A percentile compares a stretch with the other conserved stretches of the same genome.
Conservation (phyloP, 768 basidiomycete species). For the Lactifluus pinguis region DNA sequence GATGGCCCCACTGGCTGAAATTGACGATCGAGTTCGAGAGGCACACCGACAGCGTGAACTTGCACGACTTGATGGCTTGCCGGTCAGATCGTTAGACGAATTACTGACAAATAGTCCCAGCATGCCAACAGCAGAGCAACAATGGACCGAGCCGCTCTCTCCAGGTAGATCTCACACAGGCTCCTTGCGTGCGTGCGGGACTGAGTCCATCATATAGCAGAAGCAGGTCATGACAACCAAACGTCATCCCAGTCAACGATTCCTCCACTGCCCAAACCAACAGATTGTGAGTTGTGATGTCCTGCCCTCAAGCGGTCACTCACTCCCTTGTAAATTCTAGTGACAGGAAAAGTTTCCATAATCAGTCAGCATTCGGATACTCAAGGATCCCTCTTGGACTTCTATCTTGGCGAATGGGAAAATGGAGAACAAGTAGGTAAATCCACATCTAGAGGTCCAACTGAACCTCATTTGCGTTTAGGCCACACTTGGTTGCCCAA, state of each 20-base stretch:
- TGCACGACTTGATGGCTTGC: neutral
- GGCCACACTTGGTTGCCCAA: conserved; percentile 8
- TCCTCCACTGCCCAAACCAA: neutral
- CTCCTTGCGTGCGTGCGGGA: neutral
- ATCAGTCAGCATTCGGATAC: conserved; percentile 26
- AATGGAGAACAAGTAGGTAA: conserved; percentile 30
- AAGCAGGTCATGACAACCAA: neutral
- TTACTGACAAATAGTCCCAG: neutral
- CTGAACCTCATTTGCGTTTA: neutral
- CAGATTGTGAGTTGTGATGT: neutral
- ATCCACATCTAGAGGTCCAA: neutral
- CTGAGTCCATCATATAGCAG: neutral
- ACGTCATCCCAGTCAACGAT: neutral
- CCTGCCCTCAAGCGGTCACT: neutral
- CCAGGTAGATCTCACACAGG: neutral
- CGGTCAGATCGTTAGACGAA: neutral
- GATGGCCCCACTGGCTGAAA: neutral
- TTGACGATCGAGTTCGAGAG: neutral
- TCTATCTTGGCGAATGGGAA: conserved; percentile 36
- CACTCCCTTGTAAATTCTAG: neutral
- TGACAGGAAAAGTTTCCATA: conserved; percentile 27
- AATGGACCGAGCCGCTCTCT: neutral
- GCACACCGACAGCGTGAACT: neutral
- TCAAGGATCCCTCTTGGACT: conserved; percentile 33
- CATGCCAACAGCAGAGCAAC: neutral